Base-by-base conservation (phyloP, 306 rosid species). In the Dicorynia guianensis region DNA sequence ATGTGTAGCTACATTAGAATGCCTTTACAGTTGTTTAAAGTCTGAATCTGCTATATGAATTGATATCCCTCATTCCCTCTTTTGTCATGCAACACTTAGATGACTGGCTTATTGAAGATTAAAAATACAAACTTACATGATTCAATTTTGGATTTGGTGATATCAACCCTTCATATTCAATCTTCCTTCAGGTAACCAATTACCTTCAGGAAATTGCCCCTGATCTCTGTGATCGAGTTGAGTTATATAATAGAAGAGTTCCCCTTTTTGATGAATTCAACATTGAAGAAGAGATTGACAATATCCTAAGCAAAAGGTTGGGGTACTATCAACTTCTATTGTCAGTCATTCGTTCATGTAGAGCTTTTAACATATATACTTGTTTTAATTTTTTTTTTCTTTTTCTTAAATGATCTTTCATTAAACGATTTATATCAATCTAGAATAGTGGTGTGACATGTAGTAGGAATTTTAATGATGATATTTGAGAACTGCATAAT, bases 151-250 rank as follows among this genome's bases (percentile, higher is more conserved):
- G 61, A 44, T 83, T 77, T 55, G 40, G 70, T 43, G 68, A 14
- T 49, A 71, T 55, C 9, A 39, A 42, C 33, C 43, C 80, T 78
- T 83, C n/a, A n/a, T n/a, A n/a, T n/a, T n/a, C n/a, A n/a, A n/a
- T n/a, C n/a, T n/a, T n/a, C n/a, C 52, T 69, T 57, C 89, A 95
- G 99, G 99, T 90, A 81, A 90, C 91, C 49, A 95, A 80, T 82
- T 95, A 95, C 89, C 99, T 95, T 73, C 99, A 92, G 90, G 99
- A 95, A 18, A 95, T 95, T 67, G 97, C 99, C 47, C 97, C 99
- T 50, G 86, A 90, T 83, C 97, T 95, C 42, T 95, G 96, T 81
- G 96, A 90, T 77, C 90, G 93, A 66, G 96, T 95, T 63, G 97
- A 92, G 79, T 84, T 92, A 56, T 81, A 85, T 67, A 76, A 88